A percentile compares a stretch with the other conserved stretches of the same genome.
phyloP scores from a whole-genome alignment of 176 grass and related monocot species.

The Carex kokanica region DNA sequence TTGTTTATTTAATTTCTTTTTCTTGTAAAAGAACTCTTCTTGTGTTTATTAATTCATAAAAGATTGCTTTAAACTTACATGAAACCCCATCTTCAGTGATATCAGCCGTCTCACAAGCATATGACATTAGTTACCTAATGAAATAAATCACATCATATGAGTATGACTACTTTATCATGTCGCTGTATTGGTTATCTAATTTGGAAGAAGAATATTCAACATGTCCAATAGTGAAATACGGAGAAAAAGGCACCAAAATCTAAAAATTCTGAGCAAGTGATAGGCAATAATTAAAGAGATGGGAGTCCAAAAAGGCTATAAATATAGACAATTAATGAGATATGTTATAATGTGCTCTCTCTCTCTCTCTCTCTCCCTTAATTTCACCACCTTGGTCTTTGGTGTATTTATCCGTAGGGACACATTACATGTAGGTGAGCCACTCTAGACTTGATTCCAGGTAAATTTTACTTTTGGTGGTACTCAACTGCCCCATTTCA shows the following conservation, averaged over 20 bases:
- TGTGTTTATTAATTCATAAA: slow-evolving; percentile 16
- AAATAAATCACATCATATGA: not conserved
- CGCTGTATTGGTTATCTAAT: not conserved
- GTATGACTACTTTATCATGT: not conserved
- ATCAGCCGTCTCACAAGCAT: slow-evolving; percentile 78
- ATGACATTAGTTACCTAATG: no score
- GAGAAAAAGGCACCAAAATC: not conserved
- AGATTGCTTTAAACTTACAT: slow-evolving; percentile 50
- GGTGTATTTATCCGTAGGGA: not conserved
- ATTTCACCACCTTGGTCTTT: not conserved
- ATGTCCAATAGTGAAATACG: not conserved
- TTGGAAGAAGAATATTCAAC: not conserved
- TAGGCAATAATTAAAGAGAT: slow-evolving; percentile 20
- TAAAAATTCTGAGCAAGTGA: not conserved
- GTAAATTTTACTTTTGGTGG: slow-evolving; percentile 18
- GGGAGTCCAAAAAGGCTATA: slow-evolving; percentile 11
- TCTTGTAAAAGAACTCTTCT: no score
- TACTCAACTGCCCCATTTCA: slow-evolving; percentile 23
- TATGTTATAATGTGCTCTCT: no score
- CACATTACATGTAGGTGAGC: not conserved
- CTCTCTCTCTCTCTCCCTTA: not conserved
- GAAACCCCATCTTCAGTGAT: slow-evolving; percentile 79
- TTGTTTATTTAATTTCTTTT: no score
- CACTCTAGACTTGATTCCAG: slow-evolving; percentile 19
- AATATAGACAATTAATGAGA: no score